phyloP scores from a whole-genome alignment of 805 yeast species.

The Lipomyces yamadae region DNA sequence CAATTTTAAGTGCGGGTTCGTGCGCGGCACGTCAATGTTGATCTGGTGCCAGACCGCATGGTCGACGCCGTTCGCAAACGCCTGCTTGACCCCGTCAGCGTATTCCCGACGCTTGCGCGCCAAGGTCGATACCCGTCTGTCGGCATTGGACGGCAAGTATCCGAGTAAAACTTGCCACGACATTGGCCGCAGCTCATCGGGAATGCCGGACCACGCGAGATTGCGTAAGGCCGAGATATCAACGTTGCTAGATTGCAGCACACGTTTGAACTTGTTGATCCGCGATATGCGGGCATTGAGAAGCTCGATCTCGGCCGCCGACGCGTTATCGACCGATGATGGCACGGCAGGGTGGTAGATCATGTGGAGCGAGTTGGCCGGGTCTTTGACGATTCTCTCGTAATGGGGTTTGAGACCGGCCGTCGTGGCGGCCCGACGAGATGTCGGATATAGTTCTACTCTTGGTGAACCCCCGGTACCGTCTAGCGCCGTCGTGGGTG shows the following conservation, averaged over 20 bases:
- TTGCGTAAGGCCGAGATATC: slow-evolving; percentile 73
- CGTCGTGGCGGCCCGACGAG: slow-evolving; percentile 12
- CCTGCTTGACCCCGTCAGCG: slow-evolving; percentile 70
- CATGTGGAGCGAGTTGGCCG: slow-evolving; percentile 43
- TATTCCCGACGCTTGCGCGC: slow-evolving; percentile 86
- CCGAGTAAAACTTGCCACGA: slow-evolving; percentile 92
- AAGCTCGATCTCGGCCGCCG: slow-evolving; percentile 56
- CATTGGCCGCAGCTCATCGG: slow-evolving; percentile 74
- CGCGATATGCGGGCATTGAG: slow-evolving; percentile 65
- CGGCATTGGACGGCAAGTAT: slow-evolving; percentile 83
- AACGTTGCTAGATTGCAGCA: slow-evolving; percentile 60
- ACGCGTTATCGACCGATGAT: slow-evolving; percentile 24
- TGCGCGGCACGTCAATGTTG: slow-evolving; percentile 90
- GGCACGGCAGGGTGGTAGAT: slow-evolving; percentile 35
- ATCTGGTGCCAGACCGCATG: slow-evolving; percentile 93
- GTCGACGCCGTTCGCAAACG: slow-evolving; percentile 64
- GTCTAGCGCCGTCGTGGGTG: background rate
- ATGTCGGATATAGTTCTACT: slow-evolving; percentile 36
- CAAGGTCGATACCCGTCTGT: slow-evolving; percentile 71
- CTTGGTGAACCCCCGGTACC: slow-evolving; percentile 14
- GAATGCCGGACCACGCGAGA: slow-evolving; percentile 94
- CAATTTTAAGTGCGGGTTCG: slow-evolving; percentile 81
- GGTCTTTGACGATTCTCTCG: slow-evolving; percentile 49
- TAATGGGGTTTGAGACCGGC: slow-evolving; percentile 37
- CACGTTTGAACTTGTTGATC: slow-evolving; percentile 66